Base-by-base conservation (phyloP, 1,284 basidiomycete species). In the Retiboletus flavoniger region DNA sequence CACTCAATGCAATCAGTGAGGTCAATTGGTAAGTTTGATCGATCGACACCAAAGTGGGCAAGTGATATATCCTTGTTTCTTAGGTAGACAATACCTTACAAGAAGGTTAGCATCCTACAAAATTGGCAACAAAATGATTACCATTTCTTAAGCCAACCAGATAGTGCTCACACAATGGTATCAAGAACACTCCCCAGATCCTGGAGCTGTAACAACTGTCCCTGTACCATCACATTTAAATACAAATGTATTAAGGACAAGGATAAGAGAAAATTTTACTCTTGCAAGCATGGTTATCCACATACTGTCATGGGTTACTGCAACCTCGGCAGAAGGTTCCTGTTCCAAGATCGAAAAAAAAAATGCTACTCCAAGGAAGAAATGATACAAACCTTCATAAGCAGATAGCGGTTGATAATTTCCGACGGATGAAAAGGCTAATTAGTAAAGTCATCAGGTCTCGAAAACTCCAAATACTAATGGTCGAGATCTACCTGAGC, bases 361-460 rank as follows among this genome's bases (percentile, higher is more conserved):
- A n/a, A n/a, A n/a, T n/a, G n/a, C n/a, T n/a, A n/a, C n/a, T n/a
- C n/a, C n/a, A n/a, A n/a, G n/a, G n/a, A n/a, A n/a, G n/a, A n/a
- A n/a, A n/a, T n/a, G n/a, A n/a, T n/a, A n/a, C n/a, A 2, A 26
- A 53, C 54, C 28, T 54, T 54, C 7, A 1, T 16, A 6, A 55
- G 11, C 6, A 35, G 11, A 34, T 48, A 48, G 4, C 5, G 41
- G 28, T 48, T 55, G n/a, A 55, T 54, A 10, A 45, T 11, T n/a
- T 48, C 54, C 0, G 51, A 47, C 21, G 51, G 50, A 31, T 55
- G 46, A 21, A 8, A 31, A 6, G 8, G 26, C 48, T 51, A 10
- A 4, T 13, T 1, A 3, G 19, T 8, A 7, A 9, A 28, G n/a
- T 3, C 7, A 16, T 7, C 4, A n/a, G 32, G 3, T 35, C 14